Conservation (phyloP, 2,329 filamentous ascomycete genomes). For the Atkinsonella hypoxylon region DNA sequence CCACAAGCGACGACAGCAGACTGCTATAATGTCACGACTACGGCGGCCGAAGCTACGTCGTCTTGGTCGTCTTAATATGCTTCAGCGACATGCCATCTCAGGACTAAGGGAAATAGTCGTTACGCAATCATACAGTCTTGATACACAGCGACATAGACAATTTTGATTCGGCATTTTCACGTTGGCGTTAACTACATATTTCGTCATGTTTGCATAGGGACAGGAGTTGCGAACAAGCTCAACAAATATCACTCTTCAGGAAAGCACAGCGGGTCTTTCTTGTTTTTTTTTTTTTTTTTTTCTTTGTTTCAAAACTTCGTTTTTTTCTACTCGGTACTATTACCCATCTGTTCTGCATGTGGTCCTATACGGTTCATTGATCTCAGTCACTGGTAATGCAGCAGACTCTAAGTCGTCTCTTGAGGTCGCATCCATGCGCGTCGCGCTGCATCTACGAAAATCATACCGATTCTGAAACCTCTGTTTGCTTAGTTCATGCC, state of each 20-base stretch:
- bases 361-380: constrained; percentile 11
- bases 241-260: constrained; percentile 25
- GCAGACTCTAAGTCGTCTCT: not conserved
- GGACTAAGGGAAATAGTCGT: not conserved
- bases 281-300: constrained; percentile 18
- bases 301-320: constrained; percentile 12
- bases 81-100: not conserved
- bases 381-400: not conserved
- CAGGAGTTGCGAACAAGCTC: constrained; percentile 25
- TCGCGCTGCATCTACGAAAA: not conserved
- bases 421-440: not conserved
- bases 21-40: constrained; percentile 36
- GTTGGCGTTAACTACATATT: constrained; percentile 23
- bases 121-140: constrained; percentile 13
- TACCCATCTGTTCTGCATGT: not conserved
- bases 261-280: constrained; percentile 11
- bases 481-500: not conserved
- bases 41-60: constrained; percentile 8
- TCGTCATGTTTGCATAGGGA: constrained; percentile 27
- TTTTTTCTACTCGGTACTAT: too few species aligned
- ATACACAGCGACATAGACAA: constrained; percentile 26
- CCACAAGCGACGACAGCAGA: constrained; percentile 36
- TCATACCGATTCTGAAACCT: not conserved
- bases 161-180: constrained; percentile 17
- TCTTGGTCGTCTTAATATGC: constrained; percentile 19